A percentile compares a stretch with the other conserved stretches of the same genome.
Evolutionary conservation across 805 yeast genomes (phyloP).

Genomic region (Zygotorulaspora sp.): DNA sequence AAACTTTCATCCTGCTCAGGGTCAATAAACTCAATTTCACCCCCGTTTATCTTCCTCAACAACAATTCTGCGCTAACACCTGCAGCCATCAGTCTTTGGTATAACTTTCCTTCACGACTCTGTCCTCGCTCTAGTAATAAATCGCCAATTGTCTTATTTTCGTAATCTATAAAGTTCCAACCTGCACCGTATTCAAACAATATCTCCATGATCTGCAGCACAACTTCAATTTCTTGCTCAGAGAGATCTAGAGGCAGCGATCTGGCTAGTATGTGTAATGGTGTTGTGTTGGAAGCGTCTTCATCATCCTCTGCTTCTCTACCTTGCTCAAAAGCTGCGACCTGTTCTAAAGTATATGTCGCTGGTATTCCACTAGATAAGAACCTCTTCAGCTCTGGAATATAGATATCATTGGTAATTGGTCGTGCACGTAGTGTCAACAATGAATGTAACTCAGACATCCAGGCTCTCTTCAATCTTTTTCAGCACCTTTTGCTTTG

Average conservation of each 20-base stretch:
- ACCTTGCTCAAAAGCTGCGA: constrained; percentile 49
- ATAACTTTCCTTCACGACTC: constrained; percentile 40
- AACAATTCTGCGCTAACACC: constrained; percentile 88
- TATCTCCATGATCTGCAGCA: constrained; percentile 53
- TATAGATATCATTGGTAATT: constrained; percentile 40
- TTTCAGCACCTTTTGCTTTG: neutral
- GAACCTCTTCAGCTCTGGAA: constrained; percentile 43
- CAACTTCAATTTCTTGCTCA: constrained; percentile 42
- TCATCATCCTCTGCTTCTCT: constrained; percentile 32
- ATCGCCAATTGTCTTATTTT: constrained; percentile 82
- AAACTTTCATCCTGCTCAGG: constrained; percentile 36
- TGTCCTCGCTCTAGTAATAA: constrained; percentile 53
- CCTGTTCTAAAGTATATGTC: constrained; percentile 78
- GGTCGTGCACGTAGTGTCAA: constrained; percentile 52
- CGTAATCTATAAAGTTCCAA: constrained; percentile 75
- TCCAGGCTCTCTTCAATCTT: too few relatives aligned
- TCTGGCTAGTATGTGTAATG: constrained; percentile 65
- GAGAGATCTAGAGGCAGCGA: constrained; percentile 39
- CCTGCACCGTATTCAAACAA: constrained; percentile 86
- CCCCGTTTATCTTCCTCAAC: constrained; percentile 63
- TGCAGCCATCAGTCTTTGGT: constrained; percentile 59
- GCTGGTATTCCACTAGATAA: constrained; percentile 70
- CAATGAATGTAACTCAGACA: constrained; percentile 72
- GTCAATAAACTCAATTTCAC: constrained; percentile 56
- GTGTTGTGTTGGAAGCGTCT: constrained; percentile 61